Evolutionary conservation across 257 asterid genomes (phyloP), one percentile per base, ranked within the genome.

Genomic region (Anisodus acutangulus): DNA sequence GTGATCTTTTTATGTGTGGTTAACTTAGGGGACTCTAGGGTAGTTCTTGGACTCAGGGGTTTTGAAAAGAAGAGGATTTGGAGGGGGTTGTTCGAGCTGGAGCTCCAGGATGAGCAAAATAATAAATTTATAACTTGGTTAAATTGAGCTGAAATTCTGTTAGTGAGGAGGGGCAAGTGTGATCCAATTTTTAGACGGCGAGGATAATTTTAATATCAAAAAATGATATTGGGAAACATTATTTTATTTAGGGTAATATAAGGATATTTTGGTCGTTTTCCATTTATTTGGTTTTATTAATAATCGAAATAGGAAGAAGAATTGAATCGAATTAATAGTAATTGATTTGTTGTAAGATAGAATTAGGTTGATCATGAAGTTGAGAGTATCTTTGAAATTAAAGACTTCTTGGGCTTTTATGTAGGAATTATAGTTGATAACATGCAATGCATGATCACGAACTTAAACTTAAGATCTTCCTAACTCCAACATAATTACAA

Each of bases 281-380:
- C 31, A 0, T 64, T 64, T 64, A 64, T 0, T 64, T 4, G 2
- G 9, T 64, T 26, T 26, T 17, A 64, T 2, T 11, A 35, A 67
- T 13, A 16, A 67, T 1, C 1, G 69, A 55, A 22, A 22, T 22
- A 22, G 26, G 41, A 63, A 2, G 69, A 63, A 26, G 41, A 63
- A 63, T 63, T 63, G 39, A 63, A 64, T 64, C 71, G 31, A 64
- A 64, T 26, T 10, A 64, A 11, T 13, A 17, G 35, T 39, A 16
- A 69, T 16, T 69, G 10, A 0, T 41, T 39, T 13, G 19, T 41
- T 69, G 10, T 69, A 69, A 69, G 19, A 4, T 47, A 49, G 26
- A 76, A 26, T 51, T 76, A 51, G 62, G 64, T 76, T 26, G 81
- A 76, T 76, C 81, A 76, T 76, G 81, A 76, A 53, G 63, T 51